Base-by-base conservation (phyloP, 768 basidiomycete species). In the Collybiopsis confluens region DNA sequence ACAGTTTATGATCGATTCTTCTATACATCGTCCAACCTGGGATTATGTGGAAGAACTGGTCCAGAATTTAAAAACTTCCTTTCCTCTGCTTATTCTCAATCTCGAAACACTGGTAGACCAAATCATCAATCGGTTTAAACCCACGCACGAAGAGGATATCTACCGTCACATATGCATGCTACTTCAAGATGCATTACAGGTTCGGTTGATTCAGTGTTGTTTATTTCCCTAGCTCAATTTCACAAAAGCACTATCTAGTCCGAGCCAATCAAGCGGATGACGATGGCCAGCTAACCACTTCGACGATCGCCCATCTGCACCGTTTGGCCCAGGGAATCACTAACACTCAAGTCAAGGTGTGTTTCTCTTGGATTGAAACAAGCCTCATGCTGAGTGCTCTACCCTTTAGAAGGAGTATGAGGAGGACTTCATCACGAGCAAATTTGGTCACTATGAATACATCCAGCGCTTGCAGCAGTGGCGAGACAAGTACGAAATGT, bases 61-160 rank as follows among this genome's bases (percentile, higher is more conserved):
- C 38, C 88, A 94, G 64, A 85, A 92, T 35, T 76, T 98, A 62
- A 98, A 99, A 73, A 97, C 96, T 0, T 87, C 92, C 0, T 97
- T 95, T 77, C 97, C 97, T 0, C 78, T 99, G 6, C 79, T 99
- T 33, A 91, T 96, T 27, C 75, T 98, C 20, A 97, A 93, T 54
- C 78, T 99, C 77, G 97, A 99, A 72, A 95, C 92, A 15, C 89
- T 98, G 80, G 89, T 95, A 3, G 97, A 99, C 59, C 94, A 98
- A 69, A 89, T 99, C 58, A 78, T 84, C 20, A 81, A 85, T 55
- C 82, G 93, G 48, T 96, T 98, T 73, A 96, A 97, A 67, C 82
- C 89, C 2, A 78, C 81, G 1, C 79, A 84, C 2, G 97, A 99
- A 55, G 97, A 99, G 69, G 95, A 98, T 59, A 85, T 94, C 6